A percentile compares a stretch with the other conserved stretches of the same genome.
These are phyloP conservation scores for Speleostelium caveatum DNA, from an alignment of 78 protist genomes.

Conservation along the genomic window DNA sequence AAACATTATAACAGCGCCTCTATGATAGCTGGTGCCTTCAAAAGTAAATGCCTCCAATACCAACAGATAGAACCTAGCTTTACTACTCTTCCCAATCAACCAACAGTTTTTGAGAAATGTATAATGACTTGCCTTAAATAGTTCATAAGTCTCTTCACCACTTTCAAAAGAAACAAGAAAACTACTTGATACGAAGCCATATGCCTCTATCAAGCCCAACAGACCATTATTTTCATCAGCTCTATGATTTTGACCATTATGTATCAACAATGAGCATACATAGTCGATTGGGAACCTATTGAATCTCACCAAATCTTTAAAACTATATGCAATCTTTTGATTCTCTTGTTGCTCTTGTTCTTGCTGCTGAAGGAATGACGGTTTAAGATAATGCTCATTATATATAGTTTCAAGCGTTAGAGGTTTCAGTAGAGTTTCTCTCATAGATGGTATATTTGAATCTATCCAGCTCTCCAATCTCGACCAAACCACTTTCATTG, in stretches of 20 bases:
- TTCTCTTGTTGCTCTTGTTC: too few relatives aligned
- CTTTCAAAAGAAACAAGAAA: neutral
- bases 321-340: neutral
- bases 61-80: constrained; percentile 8
- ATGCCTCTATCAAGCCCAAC: constrained; percentile 34
- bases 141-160: neutral
- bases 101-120: neutral
- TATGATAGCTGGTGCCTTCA: neutral
- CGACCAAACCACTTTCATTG: neutral
- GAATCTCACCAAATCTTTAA: neutral
- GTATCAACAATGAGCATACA: constrained; percentile 11
- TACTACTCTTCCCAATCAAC: neutral
- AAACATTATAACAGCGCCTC: constrained; percentile 8
- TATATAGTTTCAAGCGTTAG: neutral
- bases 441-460: neutral
- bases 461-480: neutral
- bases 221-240: constrained; percentile 5
- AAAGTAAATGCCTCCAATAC: neutral
- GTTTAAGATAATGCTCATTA: neutral
- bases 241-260: constrained; percentile 52
- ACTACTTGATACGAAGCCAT: constrained; percentile 9
- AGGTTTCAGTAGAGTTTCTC: neutral
- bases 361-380: too few relatives aligned
- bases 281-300: constrained; percentile 36
- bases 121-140: neutral